A percentile compares a stretch with the other conserved stretches of the same genome.
Conservation (phyloP, 768 basidiomycete species). For the Tricholomella constricta region DNA sequence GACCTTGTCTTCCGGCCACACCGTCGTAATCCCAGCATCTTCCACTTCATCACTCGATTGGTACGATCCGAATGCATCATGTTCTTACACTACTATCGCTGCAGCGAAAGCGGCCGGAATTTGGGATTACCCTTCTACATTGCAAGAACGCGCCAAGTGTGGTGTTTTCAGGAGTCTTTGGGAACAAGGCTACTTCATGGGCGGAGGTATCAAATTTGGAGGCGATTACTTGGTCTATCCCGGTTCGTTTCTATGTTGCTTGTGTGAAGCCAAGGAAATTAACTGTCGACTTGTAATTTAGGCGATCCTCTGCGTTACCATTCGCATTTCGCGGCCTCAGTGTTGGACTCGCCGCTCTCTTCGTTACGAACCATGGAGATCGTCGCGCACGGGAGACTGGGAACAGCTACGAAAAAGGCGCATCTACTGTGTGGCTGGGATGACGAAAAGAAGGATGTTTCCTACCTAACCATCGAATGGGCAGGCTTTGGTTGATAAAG, state of each 20-base stretch:
- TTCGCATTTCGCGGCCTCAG: conserved; percentile 90
- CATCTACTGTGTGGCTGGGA: conserved; percentile 92
- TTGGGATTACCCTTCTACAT: conserved; percentile 73
- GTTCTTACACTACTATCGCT: conserved; percentile 55
- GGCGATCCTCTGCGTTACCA: conserved; percentile 96
- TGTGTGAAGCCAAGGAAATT: neutral
- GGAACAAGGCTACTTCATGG: conserved; percentile 86
- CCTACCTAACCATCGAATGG: conserved; percentile 87
- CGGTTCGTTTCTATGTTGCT: conserved; percentile 47
- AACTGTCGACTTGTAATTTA: conserved; percentile 28
- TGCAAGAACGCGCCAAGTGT: conserved; percentile 72
- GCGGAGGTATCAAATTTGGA: conserved; percentile 90
- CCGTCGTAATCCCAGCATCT: conserved; percentile 65
- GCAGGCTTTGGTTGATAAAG: conserved; percentile 74
- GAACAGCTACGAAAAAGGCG: conserved; percentile 96
- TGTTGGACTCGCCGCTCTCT: conserved; percentile 62
- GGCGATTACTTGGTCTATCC: conserved; percentile 97
- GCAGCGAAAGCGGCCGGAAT: conserved; percentile 67
- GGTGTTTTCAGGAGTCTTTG: conserved; percentile 80
- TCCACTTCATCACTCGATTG: conserved; percentile 71
- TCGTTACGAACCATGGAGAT: conserved; percentile 87
- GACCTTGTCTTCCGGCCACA: conserved; percentile 23
- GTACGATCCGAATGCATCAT: conserved; percentile 51
- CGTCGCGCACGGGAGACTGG: conserved; percentile 92
- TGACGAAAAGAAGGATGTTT: conserved; percentile 61